phyloP scores from a whole-genome alignment of 2,329 filamentous ascomycete species.

The Calcarisporium arbuscula region DNA sequence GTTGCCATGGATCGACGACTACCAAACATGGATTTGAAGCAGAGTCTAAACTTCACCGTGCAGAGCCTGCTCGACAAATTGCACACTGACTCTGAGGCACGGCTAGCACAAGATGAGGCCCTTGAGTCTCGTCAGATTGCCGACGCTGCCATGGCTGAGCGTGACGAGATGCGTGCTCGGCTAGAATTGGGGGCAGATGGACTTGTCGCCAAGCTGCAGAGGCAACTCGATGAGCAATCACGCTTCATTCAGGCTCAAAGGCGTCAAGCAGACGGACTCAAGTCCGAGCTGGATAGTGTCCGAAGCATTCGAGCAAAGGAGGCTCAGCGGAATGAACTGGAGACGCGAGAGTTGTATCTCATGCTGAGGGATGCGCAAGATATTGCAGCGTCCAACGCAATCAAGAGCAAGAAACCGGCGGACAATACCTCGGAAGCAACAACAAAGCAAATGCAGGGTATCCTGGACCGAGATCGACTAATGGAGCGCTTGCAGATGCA shows the following conservation, averaged over 20 bases:
- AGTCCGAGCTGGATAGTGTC: conserved; percentile 80
- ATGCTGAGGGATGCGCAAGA: conserved; percentile 98
- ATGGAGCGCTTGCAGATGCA: conserved; percentile 95
- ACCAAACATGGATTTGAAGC: conserved; percentile 96
- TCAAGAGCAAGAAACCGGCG: conserved; percentile 44
- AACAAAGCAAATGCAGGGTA: conserved; percentile 68
- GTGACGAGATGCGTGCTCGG: conserved; percentile 87
- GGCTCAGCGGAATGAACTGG: conserved; percentile 87
- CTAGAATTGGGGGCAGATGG: conserved; percentile 90
- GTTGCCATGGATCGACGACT: conserved; percentile 95
- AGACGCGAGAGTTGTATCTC: conserved; percentile 92
- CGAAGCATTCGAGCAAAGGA: conserved; percentile 84
- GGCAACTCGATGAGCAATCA: conserved; percentile 86
- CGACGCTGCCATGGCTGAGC: conserved; percentile 90
- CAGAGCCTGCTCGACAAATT: conserved; percentile 92
- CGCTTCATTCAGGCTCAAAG: conserved; percentile 84
- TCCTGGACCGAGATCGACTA: conserved; percentile 83
- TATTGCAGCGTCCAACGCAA: conserved; percentile 80
- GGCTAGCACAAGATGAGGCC: conserved; percentile 86
- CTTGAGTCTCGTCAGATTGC: conserved; percentile 87
- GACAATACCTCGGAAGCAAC: conserved; percentile 51
- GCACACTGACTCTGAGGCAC: conserved; percentile 91
- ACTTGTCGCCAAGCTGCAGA: conserved; percentile 85
- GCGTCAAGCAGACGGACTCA: conserved; percentile 80
- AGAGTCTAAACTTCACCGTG: conserved; percentile 95